A percentile compares a stretch with the other conserved stretches of the same genome.
phyloP scores from a whole-genome alignment of 2,329 filamentous ascomycete genomes.

The Microsporum canis region DNA sequence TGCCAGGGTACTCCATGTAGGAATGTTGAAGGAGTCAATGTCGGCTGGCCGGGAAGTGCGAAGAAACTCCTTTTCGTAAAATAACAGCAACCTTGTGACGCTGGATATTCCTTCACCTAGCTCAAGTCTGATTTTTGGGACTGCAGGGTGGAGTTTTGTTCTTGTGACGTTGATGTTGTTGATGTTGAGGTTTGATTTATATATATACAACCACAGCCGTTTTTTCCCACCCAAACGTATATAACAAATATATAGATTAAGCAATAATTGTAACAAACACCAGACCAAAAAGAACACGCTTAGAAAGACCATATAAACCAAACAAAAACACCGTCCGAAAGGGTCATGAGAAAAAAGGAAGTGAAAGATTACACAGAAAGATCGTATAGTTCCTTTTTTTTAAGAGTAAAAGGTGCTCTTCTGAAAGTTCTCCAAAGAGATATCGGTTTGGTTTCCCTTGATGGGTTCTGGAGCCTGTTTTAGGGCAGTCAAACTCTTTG shows the following conservation, averaged over 20 bases:
- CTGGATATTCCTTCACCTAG: no score
- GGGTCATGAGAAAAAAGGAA: background rate
- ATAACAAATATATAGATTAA: background rate
- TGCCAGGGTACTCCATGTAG: background rate
- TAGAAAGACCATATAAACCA: background rate
- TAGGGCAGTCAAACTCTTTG: background rate
- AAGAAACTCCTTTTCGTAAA: no score
- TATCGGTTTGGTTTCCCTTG: background rate
- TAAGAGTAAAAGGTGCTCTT: constrained; percentile 4
- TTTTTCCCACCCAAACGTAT: background rate
- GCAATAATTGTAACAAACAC: background rate
- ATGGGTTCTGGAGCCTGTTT: background rate
- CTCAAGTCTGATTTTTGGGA: background rate
- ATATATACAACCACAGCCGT: background rate
- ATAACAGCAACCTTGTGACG: no score
- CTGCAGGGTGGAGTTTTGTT: background rate
- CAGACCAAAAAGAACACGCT: background rate
- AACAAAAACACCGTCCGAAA: background rate
- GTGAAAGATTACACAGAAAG: background rate
- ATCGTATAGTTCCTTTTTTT: background rate
- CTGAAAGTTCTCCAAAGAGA: constrained; percentile 5
- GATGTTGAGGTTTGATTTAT: background rate
- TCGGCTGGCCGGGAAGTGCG: background rate
- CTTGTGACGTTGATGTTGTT: background rate
- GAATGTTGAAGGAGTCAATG: background rate